Base-by-base conservation (phyloP, 2,329 filamentous ascomycete genomes). In the Verticillium klebahnii region DNA sequence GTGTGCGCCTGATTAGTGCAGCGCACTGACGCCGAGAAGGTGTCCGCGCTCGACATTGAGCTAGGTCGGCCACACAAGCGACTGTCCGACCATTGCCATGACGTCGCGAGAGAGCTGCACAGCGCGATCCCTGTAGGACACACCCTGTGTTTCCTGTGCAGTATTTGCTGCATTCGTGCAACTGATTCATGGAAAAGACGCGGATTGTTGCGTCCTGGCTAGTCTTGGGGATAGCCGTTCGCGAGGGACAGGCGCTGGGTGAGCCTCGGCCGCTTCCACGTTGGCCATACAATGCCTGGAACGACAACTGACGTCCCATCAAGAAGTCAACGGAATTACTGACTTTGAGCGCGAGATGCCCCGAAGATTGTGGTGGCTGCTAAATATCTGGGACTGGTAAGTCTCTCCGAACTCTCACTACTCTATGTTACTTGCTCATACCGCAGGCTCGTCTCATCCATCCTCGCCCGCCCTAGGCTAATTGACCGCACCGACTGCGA, bases 351-450 rank as follows among this genome's bases (percentile, higher is more conserved):
- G 69, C 19, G 75, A 77, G 63, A 72, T 77, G 63, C 67, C 72
- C 19, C 66, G 75, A 23, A 70, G 75, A 57, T 56, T 75, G 3
- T 77, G 75, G 75, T 76, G 72, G 57, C 65, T 77, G 15, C 52
- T 77, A 31, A 67, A 76, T 50, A 73, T 72, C 1, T 77, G 72
- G 73, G 75, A 77, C 61, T 77, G 75, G 75, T 77, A 64, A 65
- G 65, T 61, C 19, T 1, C 36, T 54, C 2, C 17, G 5, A 29
- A 23, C 5, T 50, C 3, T 32, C 23, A 19, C 25, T 23, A 25
- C 36, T 58, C 37, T n/a, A n/a, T n/a, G n/a, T n/a, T n/a, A n/a
- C n/a, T n/a, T n/a, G n/a, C n/a, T n/a, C n/a, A n/a, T 23, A 58
- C 37, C 25, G 12, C 57, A 77, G 75, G 75, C 74, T 77, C 66